Conservation (phyloP, 2,329 filamentous ascomycete species). For the Colletotrichum phormii region DNA sequence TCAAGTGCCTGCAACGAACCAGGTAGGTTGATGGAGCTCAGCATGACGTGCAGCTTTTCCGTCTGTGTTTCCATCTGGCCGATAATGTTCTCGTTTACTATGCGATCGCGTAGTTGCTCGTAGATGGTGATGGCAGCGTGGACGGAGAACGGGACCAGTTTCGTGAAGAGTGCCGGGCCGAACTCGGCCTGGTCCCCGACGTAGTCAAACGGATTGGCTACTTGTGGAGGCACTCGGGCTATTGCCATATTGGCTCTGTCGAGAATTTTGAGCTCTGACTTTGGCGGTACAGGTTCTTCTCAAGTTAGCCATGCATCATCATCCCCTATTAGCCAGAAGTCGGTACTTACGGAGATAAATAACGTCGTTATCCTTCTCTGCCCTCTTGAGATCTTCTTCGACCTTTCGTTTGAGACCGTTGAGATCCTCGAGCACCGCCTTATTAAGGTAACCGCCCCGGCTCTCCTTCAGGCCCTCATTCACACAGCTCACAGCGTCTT, state of each 20-base stretch:
- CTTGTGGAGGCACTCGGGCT: slow-evolving; percentile 81
- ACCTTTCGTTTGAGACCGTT: slow-evolving; percentile 85
- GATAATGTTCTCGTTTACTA: slow-evolving; percentile 90
- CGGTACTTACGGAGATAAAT: slow-evolving; percentile 81
- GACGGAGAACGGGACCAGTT: slow-evolving; percentile 94
- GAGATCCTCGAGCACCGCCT: slow-evolving; percentile 83
- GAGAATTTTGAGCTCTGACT: slow-evolving; percentile 86
- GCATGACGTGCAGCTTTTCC: slow-evolving; percentile 79
- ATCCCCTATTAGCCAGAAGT: neutral
- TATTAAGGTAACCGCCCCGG: slow-evolving; percentile 79
- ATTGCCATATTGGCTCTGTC: slow-evolving; percentile 91
- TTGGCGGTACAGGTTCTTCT: slow-evolving; percentile 81
- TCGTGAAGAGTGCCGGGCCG: slow-evolving; percentile 87
- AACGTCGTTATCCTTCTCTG: slow-evolving; percentile 95
- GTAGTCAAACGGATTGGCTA: slow-evolving; percentile 82
- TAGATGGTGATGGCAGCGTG: slow-evolving; percentile 97
- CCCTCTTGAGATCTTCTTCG: slow-evolving; percentile 87
- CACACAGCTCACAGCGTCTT: slow-evolving; percentile 84
- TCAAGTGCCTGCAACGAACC: slow-evolving; percentile 94
- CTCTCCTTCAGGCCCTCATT: slow-evolving; percentile 89
- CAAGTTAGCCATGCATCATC: slow-evolving; percentile 47
- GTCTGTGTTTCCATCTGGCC: slow-evolving; percentile 86
- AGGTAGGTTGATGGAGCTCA: slow-evolving; percentile 87
- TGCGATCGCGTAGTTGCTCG: slow-evolving; percentile 87
- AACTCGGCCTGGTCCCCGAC: slow-evolving; percentile 85